These are phyloP conservation scores for Syzygium syzygioides DNA, from an alignment of 441 rosid genomes.

Conservation along the genomic window DNA sequence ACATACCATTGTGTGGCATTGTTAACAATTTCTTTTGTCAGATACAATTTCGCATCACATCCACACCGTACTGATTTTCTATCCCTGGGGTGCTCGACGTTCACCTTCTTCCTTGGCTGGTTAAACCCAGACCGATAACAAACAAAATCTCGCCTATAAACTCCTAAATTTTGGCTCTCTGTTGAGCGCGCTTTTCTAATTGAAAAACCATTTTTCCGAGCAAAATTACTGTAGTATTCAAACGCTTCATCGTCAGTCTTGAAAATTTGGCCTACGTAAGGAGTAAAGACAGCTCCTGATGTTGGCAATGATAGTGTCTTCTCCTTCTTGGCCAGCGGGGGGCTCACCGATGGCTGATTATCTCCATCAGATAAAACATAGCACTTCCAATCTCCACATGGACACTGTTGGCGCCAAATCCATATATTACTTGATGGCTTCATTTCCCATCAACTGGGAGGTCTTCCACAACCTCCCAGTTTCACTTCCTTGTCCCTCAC, in stretches of 20 bases:
- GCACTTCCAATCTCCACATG: neutral
- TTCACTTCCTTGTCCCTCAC: neutral
- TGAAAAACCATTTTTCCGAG: conserved; percentile 10
- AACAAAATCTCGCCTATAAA: conserved; percentile 8
- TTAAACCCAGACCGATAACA: conserved; percentile 12
- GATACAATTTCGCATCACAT: conserved; percentile 8
- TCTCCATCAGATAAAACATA: neutral
- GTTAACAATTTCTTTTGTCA: conserved; percentile 6
- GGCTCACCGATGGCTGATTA: neutral
- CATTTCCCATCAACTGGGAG: neutral
- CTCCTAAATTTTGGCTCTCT: conserved; percentile 3
- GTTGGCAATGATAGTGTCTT: neutral
- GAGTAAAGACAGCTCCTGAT: neutral
- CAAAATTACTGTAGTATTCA: conserved; percentile 9
- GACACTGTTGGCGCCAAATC: neutral
- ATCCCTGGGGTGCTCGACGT: conserved; percentile 4
- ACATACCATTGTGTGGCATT: conserved; percentile 6
- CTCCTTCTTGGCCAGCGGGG: neutral
- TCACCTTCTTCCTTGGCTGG: conserved; percentile 6
- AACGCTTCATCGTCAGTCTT: conserved; percentile 8
- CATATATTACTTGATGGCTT: neutral
- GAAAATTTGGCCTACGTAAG: conserved; percentile 13
- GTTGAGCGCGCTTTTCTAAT: conserved; percentile 13
- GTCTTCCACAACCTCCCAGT: neutral
- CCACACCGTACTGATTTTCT: conserved; percentile 10